Conservation (phyloP, 2,329 filamentous ascomycete genomes). For the Colletotrichum limetticola region DNA sequence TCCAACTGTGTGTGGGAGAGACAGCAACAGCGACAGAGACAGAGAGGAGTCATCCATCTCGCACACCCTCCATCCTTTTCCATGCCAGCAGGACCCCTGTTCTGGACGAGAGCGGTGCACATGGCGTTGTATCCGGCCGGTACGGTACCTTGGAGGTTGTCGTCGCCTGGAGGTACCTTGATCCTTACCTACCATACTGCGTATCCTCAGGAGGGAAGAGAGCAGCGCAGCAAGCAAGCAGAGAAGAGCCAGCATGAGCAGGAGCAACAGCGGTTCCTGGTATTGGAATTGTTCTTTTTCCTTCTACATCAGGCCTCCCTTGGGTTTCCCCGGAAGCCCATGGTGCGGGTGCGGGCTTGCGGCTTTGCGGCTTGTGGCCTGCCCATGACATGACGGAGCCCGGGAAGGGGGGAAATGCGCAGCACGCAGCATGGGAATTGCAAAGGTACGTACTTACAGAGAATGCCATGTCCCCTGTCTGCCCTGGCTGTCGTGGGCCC, state of each 20-base stretch:
- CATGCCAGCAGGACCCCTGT: slow-evolving; percentile 33
- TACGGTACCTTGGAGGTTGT: slow-evolving; percentile 12
- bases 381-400: neutral
- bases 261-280: slow-evolving; percentile 14
- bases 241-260: neutral
- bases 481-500: neutral
- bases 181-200: slow-evolving; percentile 1
- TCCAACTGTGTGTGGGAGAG: neutral
- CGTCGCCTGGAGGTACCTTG: slow-evolving; percentile 3
- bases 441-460: slow-evolving; percentile 12
- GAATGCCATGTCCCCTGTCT: neutral
- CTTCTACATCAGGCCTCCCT: slow-evolving; percentile 31
- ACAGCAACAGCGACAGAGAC: neutral
- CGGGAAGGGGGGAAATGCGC: neutral
- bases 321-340: slow-evolving; percentile 14
- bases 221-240: neutral
- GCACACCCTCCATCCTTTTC: slow-evolving; percentile 22
- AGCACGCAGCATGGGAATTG: too few species aligned
- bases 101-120: slow-evolving; percentile 22
- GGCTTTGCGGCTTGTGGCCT: neutral
- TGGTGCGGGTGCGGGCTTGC: neutral
- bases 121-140: slow-evolving; percentile 29
- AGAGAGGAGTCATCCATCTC: neutral
- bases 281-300: slow-evolving; percentile 31
- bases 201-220: neutral